Conservation (phyloP, 2,329 filamentous ascomycete genomes). For the Beauveria bassiana region DNA sequence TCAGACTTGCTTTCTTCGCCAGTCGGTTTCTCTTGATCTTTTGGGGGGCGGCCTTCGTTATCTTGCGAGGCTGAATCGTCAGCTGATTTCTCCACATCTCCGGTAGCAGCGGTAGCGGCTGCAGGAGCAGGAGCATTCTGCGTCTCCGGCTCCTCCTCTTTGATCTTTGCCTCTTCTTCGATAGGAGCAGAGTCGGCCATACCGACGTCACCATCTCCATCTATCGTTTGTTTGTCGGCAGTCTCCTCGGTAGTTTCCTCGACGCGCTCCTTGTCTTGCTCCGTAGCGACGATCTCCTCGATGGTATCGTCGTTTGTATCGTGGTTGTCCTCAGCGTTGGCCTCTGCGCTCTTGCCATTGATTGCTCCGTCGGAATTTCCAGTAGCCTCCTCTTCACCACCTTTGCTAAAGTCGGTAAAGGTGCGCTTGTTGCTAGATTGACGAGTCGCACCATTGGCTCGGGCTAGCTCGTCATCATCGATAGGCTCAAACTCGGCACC, state of each 20-base stretch:
- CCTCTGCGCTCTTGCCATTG: slow-evolving; percentile 24
- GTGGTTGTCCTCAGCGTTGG: slow-evolving; percentile 24
- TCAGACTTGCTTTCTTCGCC: slow-evolving; percentile 14
- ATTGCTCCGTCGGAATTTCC: slow-evolving; percentile 28
- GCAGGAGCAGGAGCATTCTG: slow-evolving; percentile 18
- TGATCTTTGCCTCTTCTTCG: slow-evolving; percentile 27
- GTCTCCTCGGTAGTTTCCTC: slow-evolving; percentile 15
- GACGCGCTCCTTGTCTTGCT: slow-evolving; percentile 21
- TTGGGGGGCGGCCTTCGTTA: not conserved
- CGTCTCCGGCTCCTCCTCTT: slow-evolving; percentile 32
- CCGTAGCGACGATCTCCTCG: slow-evolving; percentile 32
- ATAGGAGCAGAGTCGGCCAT: slow-evolving; percentile 35
- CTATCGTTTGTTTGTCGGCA: slow-evolving; percentile 26
- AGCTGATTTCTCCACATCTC: slow-evolving; percentile 17
- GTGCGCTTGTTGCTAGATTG: slow-evolving; percentile 40
- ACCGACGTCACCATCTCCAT: slow-evolving; percentile 43
- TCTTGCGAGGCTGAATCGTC: slow-evolving; percentile 8
- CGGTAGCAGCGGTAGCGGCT: not conserved
- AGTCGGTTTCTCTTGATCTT: slow-evolving; percentile 3
- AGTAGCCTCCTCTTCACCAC: slow-evolving; percentile 30
- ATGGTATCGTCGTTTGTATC: slow-evolving; percentile 34
- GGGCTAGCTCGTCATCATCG: slow-evolving; percentile 77
- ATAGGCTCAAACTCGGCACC: slow-evolving; percentile 81
- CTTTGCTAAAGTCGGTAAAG: slow-evolving; percentile 45
- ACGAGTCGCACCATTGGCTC: slow-evolving; percentile 61